Evolutionary conservation across 768 basidiomycete species (phyloP), one percentile per base, ranked within the genome.

Genomic region (Fomitopsis serialis): DNA sequence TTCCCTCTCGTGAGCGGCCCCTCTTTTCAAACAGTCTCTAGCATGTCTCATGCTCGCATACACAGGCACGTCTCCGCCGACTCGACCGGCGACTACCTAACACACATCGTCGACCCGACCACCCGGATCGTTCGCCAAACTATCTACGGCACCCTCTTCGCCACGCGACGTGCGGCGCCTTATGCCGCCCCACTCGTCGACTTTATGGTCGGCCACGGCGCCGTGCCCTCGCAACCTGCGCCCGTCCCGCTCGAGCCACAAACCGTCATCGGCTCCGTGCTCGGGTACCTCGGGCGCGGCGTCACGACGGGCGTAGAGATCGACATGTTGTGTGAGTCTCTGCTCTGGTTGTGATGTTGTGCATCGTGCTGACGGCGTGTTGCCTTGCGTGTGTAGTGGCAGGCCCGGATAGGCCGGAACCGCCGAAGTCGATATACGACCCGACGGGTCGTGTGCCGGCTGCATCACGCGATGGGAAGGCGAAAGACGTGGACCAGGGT

Each of bases 391-490:
- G 32, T 55, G 15, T 37, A 87, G 87, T 89, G 51, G 87, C 80
- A 10, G 86, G 85, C 1, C 81, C 83, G 1, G 73, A 85, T 58
- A 71, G 85, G 53, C 85, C 84, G 7, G 65, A 78, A 21, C 80
- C 75, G 29, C 66, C 68, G 53, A n/a, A 51, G 24, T 34, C 50
- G 22, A 49, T 15, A 25, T 49, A 49, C 25, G 48, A 49, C 35
- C 34, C 36, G n/a, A 17, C n/a, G 11, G 48, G 48, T 7, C 37
- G 50, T 2, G 11, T 25, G 42, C 48, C 32, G 5, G 34, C 48
- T 11, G 19, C 48, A 19, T 42, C 48, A 12, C 10, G 22, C 22
- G 27, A n/a, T 7, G 6, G 21, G 43, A 55, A 35, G 54, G 48
- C 54, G 46, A 50, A 44, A 13, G 34, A 45, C 9, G 32, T 6